Evolutionary conservation across 2,329 filamentous ascomycete genomes (phyloP), one percentile per base, ranked within the genome.

Genomic region (Mollisia scopiformis): DNA sequence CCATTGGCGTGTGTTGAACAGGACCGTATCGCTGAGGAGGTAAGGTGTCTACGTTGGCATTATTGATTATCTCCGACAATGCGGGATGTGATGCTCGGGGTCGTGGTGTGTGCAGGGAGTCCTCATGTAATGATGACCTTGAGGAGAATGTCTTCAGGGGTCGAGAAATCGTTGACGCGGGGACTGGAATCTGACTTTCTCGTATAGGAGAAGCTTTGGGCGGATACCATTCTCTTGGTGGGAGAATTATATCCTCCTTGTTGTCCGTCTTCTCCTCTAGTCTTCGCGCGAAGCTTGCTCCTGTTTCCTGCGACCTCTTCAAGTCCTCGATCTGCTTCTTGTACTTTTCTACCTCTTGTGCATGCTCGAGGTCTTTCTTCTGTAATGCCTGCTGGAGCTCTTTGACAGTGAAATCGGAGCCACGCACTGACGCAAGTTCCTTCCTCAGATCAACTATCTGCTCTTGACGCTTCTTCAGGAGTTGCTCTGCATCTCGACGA

Each of bases 371-470:
- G 13, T 47, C 51, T 47, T 66, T 68, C 23, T 62, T 59, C 23
- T 65, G 56, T 28, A 70, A 41, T 27, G 57, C 37, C 19, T 64
- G 55, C 41, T 67, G 57, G n/a, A 68, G 54, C 27, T 68, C 62
- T 30, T 59, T 51, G 16, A 49, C 35, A 10, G 50, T 64, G 19
- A 60, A 58, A 8, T 68, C 61, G 27, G 63, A 52, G 11, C 61
- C 58, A 68, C 81, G 82, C 2, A 86, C 72, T 0, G 73, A 73
- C 60, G 77, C 78, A 39, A 86, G 72, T 64, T 84, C 81, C 65
- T 80, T 82, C 71, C 83, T 84, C 7, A 88, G 77, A 46, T 82
- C 78, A 8, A 79, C 75, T 61, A 87, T 85, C 71, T 84, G 84
- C 39, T 79, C 76, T 61, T 87, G 84, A 58, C 85, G 84, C 64